Percentiles rank a stretch among this genome's conserved stretches.
These are phyloP conservation scores for Rhytidiadelphus loreus DNA, from an alignment of 225 moss, liverwort and hornwort species.

Conservation along the genomic window DNA sequence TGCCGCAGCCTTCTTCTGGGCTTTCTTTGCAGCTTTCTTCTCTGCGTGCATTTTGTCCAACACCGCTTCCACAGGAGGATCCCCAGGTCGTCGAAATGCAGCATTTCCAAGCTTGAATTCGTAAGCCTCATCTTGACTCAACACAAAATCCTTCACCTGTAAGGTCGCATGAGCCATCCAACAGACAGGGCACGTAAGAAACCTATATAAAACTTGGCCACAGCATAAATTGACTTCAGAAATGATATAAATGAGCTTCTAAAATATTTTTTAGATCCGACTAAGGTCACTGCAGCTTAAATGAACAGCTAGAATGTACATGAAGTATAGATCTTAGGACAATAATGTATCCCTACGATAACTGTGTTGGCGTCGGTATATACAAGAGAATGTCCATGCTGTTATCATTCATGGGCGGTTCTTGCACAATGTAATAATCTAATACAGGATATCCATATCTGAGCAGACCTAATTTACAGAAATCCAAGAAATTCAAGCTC, in stretches of 20 bases:
- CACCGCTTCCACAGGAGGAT: slow-evolving; percentile 80
- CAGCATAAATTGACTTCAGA: not conserved
- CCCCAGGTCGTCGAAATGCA: slow-evolving; percentile 80
- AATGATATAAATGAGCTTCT: not conserved
- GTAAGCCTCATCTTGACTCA: slow-evolving; percentile 84
- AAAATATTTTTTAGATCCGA: not conserved
- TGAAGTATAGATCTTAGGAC: not conserved
- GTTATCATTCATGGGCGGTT: not conserved
- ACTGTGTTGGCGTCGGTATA: too few relatives aligned
- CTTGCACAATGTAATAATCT: not conserved
- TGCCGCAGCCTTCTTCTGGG: not conserved
- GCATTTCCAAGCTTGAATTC: slow-evolving; percentile 84
- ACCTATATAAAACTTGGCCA: not conserved
- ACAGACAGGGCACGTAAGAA: not conserved
- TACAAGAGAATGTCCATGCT: not conserved
- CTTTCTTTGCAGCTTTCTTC: slow-evolving; percentile 23
- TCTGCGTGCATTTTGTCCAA: slow-evolving; percentile 44
- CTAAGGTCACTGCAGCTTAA: not conserved
- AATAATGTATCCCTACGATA: not conserved
- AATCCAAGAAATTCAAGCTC: not conserved
- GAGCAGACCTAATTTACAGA: not conserved
- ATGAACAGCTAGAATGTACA: not conserved
- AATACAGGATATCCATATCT: not conserved
- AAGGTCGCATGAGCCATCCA: not conserved
- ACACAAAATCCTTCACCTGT: slow-evolving; percentile 91